Evolutionary conservation across 257 asterid species (phyloP).

Genomic region (Voacanga thouarsii): DNA sequence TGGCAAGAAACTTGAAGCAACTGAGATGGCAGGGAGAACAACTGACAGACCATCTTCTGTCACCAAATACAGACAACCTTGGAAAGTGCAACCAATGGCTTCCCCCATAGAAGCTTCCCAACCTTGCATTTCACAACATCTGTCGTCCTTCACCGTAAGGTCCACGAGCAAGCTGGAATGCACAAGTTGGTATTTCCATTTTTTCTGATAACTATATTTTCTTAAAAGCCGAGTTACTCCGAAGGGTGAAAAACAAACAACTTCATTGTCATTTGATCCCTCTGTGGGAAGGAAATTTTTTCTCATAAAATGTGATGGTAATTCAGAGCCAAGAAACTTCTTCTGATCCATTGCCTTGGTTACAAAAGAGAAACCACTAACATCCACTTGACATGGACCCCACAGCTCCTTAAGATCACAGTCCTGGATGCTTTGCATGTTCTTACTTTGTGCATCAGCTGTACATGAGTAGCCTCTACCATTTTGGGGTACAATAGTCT

Average conservation of each 20-base stretch:
- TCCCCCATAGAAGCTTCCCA: constrained; percentile 50
- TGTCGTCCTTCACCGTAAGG: constrained; percentile 49
- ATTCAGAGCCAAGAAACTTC: constrained; percentile 36
- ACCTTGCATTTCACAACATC: constrained; percentile 34
- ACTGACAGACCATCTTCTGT: constrained; percentile 74
- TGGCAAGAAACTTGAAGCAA: constrained; percentile 58
- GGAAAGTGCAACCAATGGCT: constrained; percentile 82
- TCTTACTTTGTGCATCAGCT: constrained; percentile 25
- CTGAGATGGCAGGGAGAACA: constrained; percentile 80
- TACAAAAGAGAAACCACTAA: constrained; percentile 32
- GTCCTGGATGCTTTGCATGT: constrained; percentile 23
- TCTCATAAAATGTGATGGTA: constrained; percentile 42
- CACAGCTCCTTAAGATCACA: constrained; percentile 29
- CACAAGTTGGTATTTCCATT: constrained; percentile 44
- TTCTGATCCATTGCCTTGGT: constrained; percentile 32
- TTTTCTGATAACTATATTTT: constrained; percentile 38
- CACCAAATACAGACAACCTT: constrained; percentile 73
- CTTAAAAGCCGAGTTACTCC: constrained; percentile 80
- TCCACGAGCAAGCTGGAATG: constrained; percentile 62
- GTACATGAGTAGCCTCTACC: constrained; percentile 24
- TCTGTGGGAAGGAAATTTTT: constrained; percentile 57
- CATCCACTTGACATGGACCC: constrained; percentile 26
- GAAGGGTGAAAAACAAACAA: constrained; percentile 75
- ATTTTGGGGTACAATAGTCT: constrained; percentile 17
- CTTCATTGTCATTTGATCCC: constrained; percentile 50